Evolutionary conservation across 257 asterid genomes (phyloP), one percentile per base, ranked within the genome.

Genomic region (Voacanga thouarsii): DNA sequence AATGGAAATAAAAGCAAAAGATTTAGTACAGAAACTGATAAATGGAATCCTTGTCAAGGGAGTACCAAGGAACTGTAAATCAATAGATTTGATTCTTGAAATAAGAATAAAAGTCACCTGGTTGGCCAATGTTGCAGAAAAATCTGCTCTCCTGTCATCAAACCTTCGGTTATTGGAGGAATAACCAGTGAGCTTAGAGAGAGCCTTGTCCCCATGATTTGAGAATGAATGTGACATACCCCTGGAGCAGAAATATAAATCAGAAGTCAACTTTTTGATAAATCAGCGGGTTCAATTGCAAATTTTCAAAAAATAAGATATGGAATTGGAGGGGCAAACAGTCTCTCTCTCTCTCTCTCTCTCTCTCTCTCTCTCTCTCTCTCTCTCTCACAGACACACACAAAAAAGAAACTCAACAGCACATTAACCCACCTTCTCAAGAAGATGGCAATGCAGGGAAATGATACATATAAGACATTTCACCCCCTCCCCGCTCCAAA

Each of bases 191-290:
- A 80, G 73, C 83, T 88, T 90, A 73, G 96, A 81, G 55, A 88
- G 79, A 80, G 83, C 83, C 80, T 64, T 88, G 77, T 93, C 98
- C 83, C 90, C 80, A 55, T 85, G 89, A 69, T 91, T 89, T 75
- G 98, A 83, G 83, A 87, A 96, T 16, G 98, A 96, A 81, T 92
- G 96, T 24, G 98, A 96, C 86, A 96, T 82, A 53, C 97, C 96
- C 85, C 97, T 92, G 87, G 72, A 72, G 45, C 80, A 67, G 79
- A n/a, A 56, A 73, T 45, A 53, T 60, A 65, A 39, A 71, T 72
- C 51, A 64, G 47, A 76, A 64, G 28, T 50, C 61, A 63, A 28
- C 24, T 6, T 44, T 18, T 71, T 44, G 66, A 50, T 51, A 10
- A 12, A 26, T 15, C n/a, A n/a, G 49, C 75, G 26, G 60, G n/a